phyloP scores from a whole-genome alignment of 768 basidiomycete genomes.

The Lactifluus echinatus region DNA sequence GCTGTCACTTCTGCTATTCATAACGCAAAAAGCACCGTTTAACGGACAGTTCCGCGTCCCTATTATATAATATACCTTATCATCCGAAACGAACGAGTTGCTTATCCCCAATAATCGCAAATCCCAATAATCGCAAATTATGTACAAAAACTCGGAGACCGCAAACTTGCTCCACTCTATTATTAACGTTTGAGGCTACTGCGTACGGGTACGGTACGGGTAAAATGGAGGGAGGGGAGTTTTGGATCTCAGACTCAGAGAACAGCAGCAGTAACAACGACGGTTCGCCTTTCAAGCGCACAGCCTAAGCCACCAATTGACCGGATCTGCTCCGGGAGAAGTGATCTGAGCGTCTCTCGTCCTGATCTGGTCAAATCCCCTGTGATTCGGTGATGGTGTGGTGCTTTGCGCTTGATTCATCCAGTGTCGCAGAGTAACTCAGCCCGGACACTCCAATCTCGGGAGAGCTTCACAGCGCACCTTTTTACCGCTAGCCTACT shows the following conservation, averaged over 20 bases:
- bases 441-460: not conserved
- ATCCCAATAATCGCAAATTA: not conserved
- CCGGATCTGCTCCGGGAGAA: slow-evolving; percentile 1
- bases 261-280: not conserved
- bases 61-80: not conserved
- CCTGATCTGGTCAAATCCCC: not conserved
- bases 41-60: not conserved
- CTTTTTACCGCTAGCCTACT: not conserved
- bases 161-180: not conserved
- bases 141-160: not conserved
- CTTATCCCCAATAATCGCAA: not conserved
- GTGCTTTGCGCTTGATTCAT: not conserved
- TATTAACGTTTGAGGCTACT: not conserved
- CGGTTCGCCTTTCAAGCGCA: not conserved
- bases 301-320: not conserved
- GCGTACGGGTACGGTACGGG: not conserved
- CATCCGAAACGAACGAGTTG: not conserved
- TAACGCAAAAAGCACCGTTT: not conserved
- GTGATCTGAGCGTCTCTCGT: not conserved
- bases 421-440: not conserved
- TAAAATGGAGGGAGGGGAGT: too few species aligned
- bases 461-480: not conserved
- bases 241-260: not conserved
- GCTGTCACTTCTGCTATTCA: not conserved
- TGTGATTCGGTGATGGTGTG: not conserved